These are phyloP conservation scores for Fistulifera solaris DNA, from an alignment of 108 stramenopile species.

Conservation along the genomic window DNA sequence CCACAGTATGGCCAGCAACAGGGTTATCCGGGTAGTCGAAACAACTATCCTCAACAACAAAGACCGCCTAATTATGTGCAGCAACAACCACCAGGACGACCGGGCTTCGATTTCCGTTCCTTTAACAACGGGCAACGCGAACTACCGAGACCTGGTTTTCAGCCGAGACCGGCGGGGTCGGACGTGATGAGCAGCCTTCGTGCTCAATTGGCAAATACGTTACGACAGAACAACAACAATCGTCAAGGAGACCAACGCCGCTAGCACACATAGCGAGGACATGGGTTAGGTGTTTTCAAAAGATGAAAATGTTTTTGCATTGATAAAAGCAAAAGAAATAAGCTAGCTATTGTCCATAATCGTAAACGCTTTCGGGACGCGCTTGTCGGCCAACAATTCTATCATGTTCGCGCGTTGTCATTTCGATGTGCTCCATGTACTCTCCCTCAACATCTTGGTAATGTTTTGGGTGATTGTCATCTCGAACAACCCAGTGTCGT, in stretches of 20 bases:
- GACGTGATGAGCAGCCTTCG: constrained; percentile 62
- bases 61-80: constrained; percentile 1
- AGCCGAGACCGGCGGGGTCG: constrained; percentile 18
- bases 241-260: too few relatives aligned
- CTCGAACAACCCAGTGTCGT: constrained; percentile 9
- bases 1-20: constrained; percentile 3
- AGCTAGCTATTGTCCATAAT: constrained; percentile 7
- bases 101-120: constrained; percentile 26
- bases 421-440: constrained; percentile 7
- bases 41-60: background rate
- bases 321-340: too few relatives aligned
- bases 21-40: background rate
- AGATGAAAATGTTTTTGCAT: too few relatives aligned
- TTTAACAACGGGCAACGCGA: constrained; percentile 9
- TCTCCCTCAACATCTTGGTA: constrained; percentile 1
- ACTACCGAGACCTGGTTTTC: constrained; percentile 3
- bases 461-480: background rate
- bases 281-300: too few relatives aligned
- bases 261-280: too few relatives aligned
- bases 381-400: background rate
- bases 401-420: background rate
- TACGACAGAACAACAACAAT: constrained; percentile 52
- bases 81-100: constrained; percentile 7
- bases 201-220: constrained; percentile 71
- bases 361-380: constrained; percentile 6